Conservation (phyloP, 2,329 filamentous ascomycete genomes). For the Diplodia corticola region DNA sequence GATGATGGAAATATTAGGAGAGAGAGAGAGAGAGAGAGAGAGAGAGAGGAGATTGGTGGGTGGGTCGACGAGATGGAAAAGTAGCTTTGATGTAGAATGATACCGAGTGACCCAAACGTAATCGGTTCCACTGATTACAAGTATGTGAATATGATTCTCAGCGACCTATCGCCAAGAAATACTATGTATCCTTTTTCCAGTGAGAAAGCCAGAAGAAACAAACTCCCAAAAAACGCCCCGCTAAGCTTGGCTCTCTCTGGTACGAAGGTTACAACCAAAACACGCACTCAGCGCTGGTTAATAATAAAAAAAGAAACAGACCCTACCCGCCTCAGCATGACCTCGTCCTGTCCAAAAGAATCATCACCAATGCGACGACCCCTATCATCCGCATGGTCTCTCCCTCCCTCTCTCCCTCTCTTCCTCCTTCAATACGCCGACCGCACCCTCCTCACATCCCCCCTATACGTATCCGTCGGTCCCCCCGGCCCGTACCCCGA, state of each 20-base stretch:
- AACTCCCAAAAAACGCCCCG: neutral
- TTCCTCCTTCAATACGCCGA: neutral
- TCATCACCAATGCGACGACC: neutral
- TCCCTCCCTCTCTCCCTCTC: neutral
- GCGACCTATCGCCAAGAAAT: neutral
- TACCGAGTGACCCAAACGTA: neutral
- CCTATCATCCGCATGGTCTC: neutral
- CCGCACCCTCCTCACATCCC: neutral
- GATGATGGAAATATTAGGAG: too few relatives aligned
- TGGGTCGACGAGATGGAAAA: too few relatives aligned
- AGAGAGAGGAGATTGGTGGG: too few relatives aligned
- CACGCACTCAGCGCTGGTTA: neutral
- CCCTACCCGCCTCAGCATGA: too few relatives aligned
- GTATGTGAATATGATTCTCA: neutral
- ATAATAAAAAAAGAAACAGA: too few relatives aligned
- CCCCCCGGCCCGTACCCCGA: neutral
- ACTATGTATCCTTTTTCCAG: neutral
- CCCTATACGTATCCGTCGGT: neutral
- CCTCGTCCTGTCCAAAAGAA: too few relatives aligned
- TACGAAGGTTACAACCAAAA: neutral
- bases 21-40: too few relatives aligned
- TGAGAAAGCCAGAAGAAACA: neutral
- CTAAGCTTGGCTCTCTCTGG: neutral
- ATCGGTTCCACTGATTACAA: neutral
- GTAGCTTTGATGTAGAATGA: neutral